phyloP scores from a whole-genome alignment of 345 rosid species.

The Trapa bicornis region DNA sequence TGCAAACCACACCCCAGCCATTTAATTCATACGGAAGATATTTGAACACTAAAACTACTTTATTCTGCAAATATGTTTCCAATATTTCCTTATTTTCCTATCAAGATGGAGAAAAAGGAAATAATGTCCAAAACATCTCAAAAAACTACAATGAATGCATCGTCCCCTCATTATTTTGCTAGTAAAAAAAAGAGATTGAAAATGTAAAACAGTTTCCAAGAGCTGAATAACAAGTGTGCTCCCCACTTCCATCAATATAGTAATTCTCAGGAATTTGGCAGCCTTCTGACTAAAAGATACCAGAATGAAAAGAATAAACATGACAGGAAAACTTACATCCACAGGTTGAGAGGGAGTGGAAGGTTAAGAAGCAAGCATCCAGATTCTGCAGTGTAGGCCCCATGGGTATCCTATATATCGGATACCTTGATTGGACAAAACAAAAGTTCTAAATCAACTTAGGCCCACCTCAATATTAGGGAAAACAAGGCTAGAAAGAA shows the following conservation, averaged over 20 bases:
- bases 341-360: conserved; percentile 49
- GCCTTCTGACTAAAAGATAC: background rate
- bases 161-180: background rate
- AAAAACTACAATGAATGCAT: background rate
- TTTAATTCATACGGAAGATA: background rate
- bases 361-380: conserved; percentile 80
- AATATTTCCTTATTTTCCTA: background rate
- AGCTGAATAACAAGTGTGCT: background rate
- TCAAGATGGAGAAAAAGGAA: no score
- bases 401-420: conserved; percentile 75
- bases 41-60: background rate
- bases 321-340: conserved; percentile 20
- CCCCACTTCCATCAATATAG: background rate
- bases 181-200: background rate
- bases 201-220: background rate
- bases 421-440: conserved; percentile 35
- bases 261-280: background rate
- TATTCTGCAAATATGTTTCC: background rate
- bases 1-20: background rate
- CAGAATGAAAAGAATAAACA: background rate
- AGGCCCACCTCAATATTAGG: background rate
- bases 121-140: no score
- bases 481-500: background rate
- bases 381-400: conserved; percentile 82
- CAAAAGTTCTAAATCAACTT: conserved; percentile 1